Base-by-base conservation (phyloP, 139 green algal species). In the Trebouxia sp. region DNA sequence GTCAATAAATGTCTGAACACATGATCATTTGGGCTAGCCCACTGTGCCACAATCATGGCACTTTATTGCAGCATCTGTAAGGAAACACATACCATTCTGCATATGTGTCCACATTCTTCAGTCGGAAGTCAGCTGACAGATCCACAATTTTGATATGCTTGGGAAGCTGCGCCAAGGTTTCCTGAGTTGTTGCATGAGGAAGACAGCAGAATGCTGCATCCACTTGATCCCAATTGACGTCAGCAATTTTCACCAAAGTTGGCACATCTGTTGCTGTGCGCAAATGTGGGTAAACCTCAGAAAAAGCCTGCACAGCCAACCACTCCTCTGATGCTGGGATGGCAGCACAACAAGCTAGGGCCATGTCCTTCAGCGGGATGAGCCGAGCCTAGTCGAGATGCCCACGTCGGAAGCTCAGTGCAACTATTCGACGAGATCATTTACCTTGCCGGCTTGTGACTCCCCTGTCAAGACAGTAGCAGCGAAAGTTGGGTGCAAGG, bases 171-270 rank as follows among this genome's bases (percentile, higher is more conserved):
- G 87, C 89, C 48, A 99, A 89, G 30, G 97, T 90, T 79, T 96
- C 91, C 87, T 96, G 89, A 0, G 96, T 99, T n/a, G 96, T 98
- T 26, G 90, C 96, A 65, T 99, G 96, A 3, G 96, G 96, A 83
- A 99, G 88, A 88, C 96, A 99, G 90, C 95, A 98, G 87, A 99
- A 99, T n/a, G 90, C 96, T 15, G 92, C 94, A 65, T 99, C 96
- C 24, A 99, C 86, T 10, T 89, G 37, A 41, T 55, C 75, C 78
- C 90, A 98, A 72, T 96, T 82, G 0, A 98, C 94, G 77, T 99
- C 96, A 26, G 90, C 93, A 35, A 96, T 96, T 83, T 98, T 98
- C 22, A 91, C 82, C 67, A 98, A 87, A 32, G 82, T 88, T 30
- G 88, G 90, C 11, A 92, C 84, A 43, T 93, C 83, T 30, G 90